phyloP scores from a whole-genome alignment of 2,329 filamentous ascomycete genomes.

The Mariannaea elegans region DNA sequence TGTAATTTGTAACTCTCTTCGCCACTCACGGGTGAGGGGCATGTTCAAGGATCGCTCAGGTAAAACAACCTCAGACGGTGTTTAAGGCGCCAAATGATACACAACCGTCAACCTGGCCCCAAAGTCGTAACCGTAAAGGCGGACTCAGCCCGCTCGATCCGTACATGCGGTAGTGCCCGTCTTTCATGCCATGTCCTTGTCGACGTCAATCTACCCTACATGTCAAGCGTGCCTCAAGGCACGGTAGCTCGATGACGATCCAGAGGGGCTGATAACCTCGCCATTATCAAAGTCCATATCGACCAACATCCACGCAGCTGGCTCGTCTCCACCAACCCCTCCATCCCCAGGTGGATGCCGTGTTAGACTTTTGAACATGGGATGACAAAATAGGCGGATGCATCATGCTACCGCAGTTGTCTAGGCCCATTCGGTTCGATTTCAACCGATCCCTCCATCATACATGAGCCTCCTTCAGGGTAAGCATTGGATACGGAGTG shows the following conservation, averaged over 20 bases:
- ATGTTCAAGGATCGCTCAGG: too few species aligned
- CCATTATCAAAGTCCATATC: neutral
- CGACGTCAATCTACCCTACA: neutral
- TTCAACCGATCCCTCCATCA: too few species aligned
- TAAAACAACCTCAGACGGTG: too few species aligned
- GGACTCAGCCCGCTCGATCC: neutral
- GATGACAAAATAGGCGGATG: neutral
- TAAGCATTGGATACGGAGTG: neutral
- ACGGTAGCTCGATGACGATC: conserved; percentile 4
- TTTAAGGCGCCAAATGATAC: too few species aligned
- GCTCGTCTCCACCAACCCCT: conserved; percentile 2
- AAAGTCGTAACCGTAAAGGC: neutral
- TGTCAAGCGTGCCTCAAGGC: neutral
- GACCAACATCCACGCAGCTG: neutral
- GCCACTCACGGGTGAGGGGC: too few species aligned
- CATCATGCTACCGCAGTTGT: too few species aligned
- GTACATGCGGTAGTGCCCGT: conserved; percentile 6
- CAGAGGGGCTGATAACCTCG: conserved; percentile 8
- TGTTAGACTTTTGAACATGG: neutral
- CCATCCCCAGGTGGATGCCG: neutral
- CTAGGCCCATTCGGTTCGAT: too few species aligned
- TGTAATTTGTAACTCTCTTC: too few species aligned
- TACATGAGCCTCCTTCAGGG: neutral
- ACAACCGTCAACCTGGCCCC: neutral
- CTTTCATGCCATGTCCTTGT: conserved; percentile 3